Evolutionary conservation across 2,329 filamentous ascomycete genomes (phyloP).

Genomic region (Botrytis elliptica): DNA sequence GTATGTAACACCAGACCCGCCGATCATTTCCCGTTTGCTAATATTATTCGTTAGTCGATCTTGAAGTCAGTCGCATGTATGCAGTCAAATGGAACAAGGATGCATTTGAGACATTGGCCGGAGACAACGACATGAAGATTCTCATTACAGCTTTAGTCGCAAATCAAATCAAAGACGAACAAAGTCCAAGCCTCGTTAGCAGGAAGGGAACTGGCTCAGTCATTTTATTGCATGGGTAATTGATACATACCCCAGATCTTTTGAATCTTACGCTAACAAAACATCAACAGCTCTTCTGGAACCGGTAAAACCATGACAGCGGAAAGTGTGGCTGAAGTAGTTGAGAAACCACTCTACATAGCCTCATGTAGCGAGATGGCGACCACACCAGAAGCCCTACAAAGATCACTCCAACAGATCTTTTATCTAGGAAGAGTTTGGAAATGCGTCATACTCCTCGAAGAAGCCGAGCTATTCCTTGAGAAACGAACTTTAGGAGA

Average conservation of each 20-base stretch:
- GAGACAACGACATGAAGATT: constrained; percentile 10
- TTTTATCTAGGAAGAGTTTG: constrained; percentile 16
- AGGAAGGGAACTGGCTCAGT: constrained; percentile 13
- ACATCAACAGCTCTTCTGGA: constrained; percentile 4
- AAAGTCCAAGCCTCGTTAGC: background rate
- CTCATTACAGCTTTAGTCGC: constrained; percentile 19
- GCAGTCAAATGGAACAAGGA: constrained; percentile 19
- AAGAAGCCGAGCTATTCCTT: constrained; percentile 19
- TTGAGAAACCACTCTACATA: constrained; percentile 15
- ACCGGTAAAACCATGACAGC: constrained; percentile 20
- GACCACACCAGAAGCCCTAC: constrained; percentile 3
- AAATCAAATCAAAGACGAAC: constrained; percentile 18
- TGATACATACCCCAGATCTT: background rate
- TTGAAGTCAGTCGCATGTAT: constrained; percentile 21
- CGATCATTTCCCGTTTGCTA: background rate
- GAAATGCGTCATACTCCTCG: constrained; percentile 19
- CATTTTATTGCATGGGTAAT: constrained; percentile 19
- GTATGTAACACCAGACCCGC: background rate
- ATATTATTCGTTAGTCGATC: constrained; percentile 6
- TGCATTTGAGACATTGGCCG: constrained; percentile 15
- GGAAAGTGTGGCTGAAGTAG: constrained; percentile 17
- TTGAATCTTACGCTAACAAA: background rate
- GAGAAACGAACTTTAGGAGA: constrained; percentile 17
- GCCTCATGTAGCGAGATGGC: constrained; percentile 15
- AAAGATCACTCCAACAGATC: constrained; percentile 10